phyloP scores from a whole-genome alignment of 2,329 filamentous ascomycete genomes.

The Lachnellula cervina region DNA sequence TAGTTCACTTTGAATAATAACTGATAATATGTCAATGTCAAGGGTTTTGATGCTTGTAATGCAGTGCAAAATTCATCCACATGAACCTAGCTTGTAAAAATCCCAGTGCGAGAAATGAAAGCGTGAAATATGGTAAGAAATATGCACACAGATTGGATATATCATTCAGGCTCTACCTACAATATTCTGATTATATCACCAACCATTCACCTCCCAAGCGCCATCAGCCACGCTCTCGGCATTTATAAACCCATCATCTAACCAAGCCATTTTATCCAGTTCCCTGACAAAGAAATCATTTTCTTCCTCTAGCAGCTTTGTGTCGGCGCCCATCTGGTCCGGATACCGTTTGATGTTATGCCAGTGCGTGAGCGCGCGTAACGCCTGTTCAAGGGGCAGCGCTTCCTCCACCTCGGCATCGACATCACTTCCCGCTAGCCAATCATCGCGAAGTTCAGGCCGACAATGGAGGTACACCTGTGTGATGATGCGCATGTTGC shows the following conservation, averaged over 20 bases:
- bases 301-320: slow-evolving; percentile 61
- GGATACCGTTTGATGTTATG: slow-evolving; percentile 81
- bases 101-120: too few species aligned
- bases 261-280: slow-evolving; percentile 62
- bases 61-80: too few species aligned
- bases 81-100: too few species aligned
- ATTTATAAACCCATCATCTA: slow-evolving; percentile 24
- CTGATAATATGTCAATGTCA: too few species aligned
- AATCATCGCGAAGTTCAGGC: slow-evolving; percentile 90
- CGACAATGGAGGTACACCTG: slow-evolving; percentile 92
- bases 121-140: too few species aligned
- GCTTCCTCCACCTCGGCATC: slow-evolving; percentile 93
- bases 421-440: slow-evolving; percentile 85
- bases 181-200: neutral
- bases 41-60: too few species aligned
- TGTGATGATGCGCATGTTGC: slow-evolving; percentile 98
- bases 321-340: slow-evolving; percentile 60
- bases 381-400: slow-evolving; percentile 83
- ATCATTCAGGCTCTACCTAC: neutral
- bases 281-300: slow-evolving; percentile 76
- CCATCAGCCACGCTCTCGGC: slow-evolving; percentile 35
- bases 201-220: slow-evolving; percentile 16
- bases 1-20: too few species aligned
- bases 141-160: too few species aligned
- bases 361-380: slow-evolving; percentile 89